These are phyloP conservation scores for Emmonsiellopsis sp. DNA, from an alignment of 2,329 filamentous ascomycete genomes.

Conservation along the genomic window DNA sequence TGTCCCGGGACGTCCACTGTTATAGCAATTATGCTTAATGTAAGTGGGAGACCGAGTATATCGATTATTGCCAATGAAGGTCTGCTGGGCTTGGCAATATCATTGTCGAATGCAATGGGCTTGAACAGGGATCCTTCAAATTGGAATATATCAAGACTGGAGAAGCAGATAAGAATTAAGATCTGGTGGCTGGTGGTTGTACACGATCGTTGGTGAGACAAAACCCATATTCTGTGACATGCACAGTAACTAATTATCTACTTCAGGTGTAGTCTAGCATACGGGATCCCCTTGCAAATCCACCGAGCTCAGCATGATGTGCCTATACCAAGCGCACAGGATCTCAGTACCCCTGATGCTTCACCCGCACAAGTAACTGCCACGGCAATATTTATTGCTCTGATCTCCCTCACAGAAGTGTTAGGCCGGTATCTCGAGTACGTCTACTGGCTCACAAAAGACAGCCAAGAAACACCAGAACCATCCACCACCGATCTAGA, in stretches of 20 bases:
- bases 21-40: conserved; percentile 43
- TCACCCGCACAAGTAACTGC: conserved; percentile 14
- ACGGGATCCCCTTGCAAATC: conserved; percentile 45
- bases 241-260: neutral
- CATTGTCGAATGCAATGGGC: conserved; percentile 45
- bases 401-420: conserved; percentile 38
- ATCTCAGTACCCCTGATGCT: conserved; percentile 18
- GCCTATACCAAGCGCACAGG: conserved; percentile 31
- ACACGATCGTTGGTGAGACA: conserved; percentile 45
- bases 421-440: conserved; percentile 27
- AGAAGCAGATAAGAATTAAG: conserved; percentile 43
- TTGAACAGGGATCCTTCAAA: conserved; percentile 43
- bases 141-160: conserved; percentile 44
- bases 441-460: conserved; percentile 24
- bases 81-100: conserved; percentile 41
- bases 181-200: conserved; percentile 50
- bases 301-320: conserved; percentile 40
- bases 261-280: conserved; percentile 41
- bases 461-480: conserved; percentile 11
- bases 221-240: neutral
- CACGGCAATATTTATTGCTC: conserved; percentile 36
- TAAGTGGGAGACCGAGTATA: conserved; percentile 46
- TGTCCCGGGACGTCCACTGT: conserved; percentile 47
- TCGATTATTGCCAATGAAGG: conserved; percentile 47
- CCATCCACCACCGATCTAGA: conserved; percentile 25